These are phyloP conservation scores for Fusarium tupiense DNA, from an alignment of 2,329 filamentous ascomycete genomes.

Conservation along the genomic window DNA sequence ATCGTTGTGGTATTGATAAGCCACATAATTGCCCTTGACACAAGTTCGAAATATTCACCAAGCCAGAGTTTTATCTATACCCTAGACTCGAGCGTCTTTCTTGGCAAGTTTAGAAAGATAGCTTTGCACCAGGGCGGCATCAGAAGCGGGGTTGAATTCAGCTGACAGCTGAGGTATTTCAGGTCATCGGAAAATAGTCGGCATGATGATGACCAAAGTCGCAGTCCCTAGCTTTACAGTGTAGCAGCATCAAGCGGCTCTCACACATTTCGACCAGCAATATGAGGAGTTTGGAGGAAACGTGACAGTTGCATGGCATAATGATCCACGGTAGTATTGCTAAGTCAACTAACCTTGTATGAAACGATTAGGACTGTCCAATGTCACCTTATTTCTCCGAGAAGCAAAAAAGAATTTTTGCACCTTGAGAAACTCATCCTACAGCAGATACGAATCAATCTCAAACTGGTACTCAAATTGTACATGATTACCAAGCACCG, in stretches of 20 bases:
- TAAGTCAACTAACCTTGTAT: too few relatives aligned
- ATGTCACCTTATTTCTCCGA: not conserved
- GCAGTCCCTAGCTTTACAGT: too few relatives aligned
- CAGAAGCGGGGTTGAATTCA: not conserved
- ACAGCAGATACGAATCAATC: too few relatives aligned
- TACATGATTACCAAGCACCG: not conserved
- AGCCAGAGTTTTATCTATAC: not conserved
- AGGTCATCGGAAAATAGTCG: not conserved
- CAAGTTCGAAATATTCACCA: not conserved
- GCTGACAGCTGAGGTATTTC: not conserved
- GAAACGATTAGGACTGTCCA: rapidly evolving
- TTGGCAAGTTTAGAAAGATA: not conserved
- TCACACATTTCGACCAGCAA: rapidly evolving
- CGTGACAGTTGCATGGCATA: rapidly evolving
- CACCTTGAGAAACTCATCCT: not conserved
- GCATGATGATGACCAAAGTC: not conserved
- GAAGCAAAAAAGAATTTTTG: rapidly evolving
- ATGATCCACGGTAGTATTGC: not conserved
- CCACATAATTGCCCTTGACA: not conserved
- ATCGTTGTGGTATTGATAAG: not conserved
- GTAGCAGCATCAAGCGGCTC: rapidly evolving
- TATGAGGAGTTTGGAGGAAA: rapidly evolving
- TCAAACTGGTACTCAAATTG: not conserved
- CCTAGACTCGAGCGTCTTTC: not conserved
- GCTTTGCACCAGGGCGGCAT: not conserved